These are phyloP conservation scores for Fusarium poae DNA, from an alignment of 2,329 filamentous ascomycete species.

Conservation along the genomic window DNA sequence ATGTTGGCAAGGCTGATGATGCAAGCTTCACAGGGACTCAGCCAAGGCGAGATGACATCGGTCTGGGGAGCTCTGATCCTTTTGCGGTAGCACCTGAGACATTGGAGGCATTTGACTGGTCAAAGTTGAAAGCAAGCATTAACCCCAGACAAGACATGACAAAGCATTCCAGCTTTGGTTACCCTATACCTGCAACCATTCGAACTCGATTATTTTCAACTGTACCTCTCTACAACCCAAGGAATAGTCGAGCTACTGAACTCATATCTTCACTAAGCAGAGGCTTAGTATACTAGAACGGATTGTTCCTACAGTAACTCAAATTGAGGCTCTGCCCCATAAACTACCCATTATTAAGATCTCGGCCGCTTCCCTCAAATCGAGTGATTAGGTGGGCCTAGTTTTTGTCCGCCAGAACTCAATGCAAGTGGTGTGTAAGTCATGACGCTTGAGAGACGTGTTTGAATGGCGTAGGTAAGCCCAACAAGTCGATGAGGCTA, in stretches of 20 bases:
- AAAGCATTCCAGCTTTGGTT: slow-evolving; percentile 14
- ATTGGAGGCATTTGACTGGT: slow-evolving; percentile 25
- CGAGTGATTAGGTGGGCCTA: slow-evolving; percentile 11
- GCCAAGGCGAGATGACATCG: slow-evolving; percentile 31
- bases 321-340: slow-evolving; percentile 17
- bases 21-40: slow-evolving; percentile 10
- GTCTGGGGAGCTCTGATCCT: slow-evolving; percentile 39
- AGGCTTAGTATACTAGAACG: neutral
- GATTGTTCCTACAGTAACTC: slow-evolving; percentile 5
- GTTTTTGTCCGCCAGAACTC: slow-evolving; percentile 23
- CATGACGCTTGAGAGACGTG: slow-evolving; percentile 28
- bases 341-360: slow-evolving; percentile 2
- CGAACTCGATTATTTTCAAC: neutral
- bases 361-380: slow-evolving; percentile 4
- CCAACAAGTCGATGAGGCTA: slow-evolving; percentile 5
- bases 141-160: slow-evolving; percentile 9
- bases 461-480: neutral
- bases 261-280: neutral
- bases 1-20: slow-evolving; percentile 37
- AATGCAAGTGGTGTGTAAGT: neutral
- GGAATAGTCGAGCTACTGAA: neutral
- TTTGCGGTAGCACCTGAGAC: slow-evolving; percentile 28
- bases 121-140: slow-evolving; percentile 8
- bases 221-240: neutral
- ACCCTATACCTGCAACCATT: slow-evolving; percentile 18